A percentile compares a stretch with the other conserved stretches of the same genome.
Evolutionary conservation across 148 eudicot species (phyloP).

Genomic region (Nepenthes mirabilis): DNA sequence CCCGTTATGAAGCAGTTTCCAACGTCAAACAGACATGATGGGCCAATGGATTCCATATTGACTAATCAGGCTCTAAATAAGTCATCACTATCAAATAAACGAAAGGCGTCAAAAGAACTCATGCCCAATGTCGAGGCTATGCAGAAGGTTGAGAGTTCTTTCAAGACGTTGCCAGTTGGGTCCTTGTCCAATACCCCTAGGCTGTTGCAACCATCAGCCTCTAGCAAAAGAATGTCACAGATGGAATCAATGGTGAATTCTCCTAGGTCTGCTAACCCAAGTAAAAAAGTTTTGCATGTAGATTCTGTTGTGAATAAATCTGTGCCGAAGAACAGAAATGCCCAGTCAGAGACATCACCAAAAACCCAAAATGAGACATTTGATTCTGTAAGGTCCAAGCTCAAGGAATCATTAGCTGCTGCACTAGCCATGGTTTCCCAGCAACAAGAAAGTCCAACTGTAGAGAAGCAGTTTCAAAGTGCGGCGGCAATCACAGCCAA

Average conservation of each 20-base stretch:
- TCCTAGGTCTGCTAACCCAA: constrained; percentile 14
- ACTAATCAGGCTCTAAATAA: constrained; percentile 6
- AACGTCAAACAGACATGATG: no score
- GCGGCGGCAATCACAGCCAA: constrained; percentile 4
- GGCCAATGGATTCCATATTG: no score
- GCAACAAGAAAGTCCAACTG: constrained; percentile 19
- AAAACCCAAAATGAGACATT: constrained; percentile 33
- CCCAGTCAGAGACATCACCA: constrained; percentile 26
- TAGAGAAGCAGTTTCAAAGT: constrained; percentile 13
- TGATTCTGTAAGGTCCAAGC: constrained; percentile 74
- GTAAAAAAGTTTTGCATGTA: constrained; percentile 41
- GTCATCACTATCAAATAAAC: constrained; percentile 29
- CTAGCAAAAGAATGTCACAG: constrained; percentile 17
- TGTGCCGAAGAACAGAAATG: constrained; percentile 30
- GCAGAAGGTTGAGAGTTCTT: constrained; percentile 8
- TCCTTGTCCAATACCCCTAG: constrained; percentile 12
- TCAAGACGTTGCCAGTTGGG: constrained; percentile 11
- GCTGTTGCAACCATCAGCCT: constrained; percentile 12
- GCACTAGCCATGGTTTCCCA: constrained; percentile 61
- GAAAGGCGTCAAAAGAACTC: constrained; percentile 43
- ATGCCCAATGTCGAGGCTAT: constrained; percentile 14
- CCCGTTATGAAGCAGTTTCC: no score
- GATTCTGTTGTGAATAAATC: constrained; percentile 38
- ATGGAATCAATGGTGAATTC: constrained; percentile 14
- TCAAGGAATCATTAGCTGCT: constrained; percentile 80